Evolutionary conservation across 2,329 filamentous ascomycete species (phyloP).

Genomic region (Cladophialophora psammophila): DNA sequence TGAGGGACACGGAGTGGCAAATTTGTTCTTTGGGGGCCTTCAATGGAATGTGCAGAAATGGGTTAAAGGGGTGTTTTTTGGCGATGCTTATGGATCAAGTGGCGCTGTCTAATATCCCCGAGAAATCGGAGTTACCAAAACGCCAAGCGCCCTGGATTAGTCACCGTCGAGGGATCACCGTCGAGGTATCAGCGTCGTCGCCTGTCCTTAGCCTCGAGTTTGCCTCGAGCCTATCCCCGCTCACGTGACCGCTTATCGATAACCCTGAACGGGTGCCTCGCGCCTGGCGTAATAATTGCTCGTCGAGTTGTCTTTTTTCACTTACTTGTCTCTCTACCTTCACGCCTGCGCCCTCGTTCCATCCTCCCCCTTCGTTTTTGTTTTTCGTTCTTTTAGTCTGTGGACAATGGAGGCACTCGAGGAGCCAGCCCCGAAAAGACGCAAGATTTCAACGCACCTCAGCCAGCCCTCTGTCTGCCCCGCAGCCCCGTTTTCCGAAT

Average conservation of each 20-base stretch:
- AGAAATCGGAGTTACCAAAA: neutral
- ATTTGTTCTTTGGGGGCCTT: neutral
- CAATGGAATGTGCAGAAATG: neutral
- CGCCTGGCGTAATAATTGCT: neutral
- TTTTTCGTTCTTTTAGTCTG: neutral
- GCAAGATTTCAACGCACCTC: constrained; percentile 14
- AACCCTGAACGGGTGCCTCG: neutral
- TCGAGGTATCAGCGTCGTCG: too few relatives aligned
- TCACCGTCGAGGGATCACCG: too few relatives aligned
- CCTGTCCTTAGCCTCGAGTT: too few relatives aligned
- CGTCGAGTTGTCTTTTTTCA: neutral
- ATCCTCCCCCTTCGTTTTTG: neutral
- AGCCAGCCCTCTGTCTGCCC: neutral
- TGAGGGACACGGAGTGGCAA: neutral
- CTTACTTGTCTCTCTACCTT: constrained; percentile 12
- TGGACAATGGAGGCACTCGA: constrained; percentile 19
- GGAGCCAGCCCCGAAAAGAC: constrained; percentile 24
- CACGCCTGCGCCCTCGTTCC: neutral
- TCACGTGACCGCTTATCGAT: constrained; percentile 18
- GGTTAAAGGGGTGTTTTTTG: neutral
- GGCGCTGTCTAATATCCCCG: constrained; percentile 2
- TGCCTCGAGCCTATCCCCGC: constrained; percentile 10
- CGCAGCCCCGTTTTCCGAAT: constrained; percentile 27
- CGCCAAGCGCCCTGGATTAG: neutral
- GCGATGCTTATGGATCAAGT: constrained; percentile 1